Evolutionary conservation across 192 early-diverging fungal genomes (phyloP), one percentile per base, ranked within the genome.

Genomic region (Pilobolus umbonatus): DNA sequence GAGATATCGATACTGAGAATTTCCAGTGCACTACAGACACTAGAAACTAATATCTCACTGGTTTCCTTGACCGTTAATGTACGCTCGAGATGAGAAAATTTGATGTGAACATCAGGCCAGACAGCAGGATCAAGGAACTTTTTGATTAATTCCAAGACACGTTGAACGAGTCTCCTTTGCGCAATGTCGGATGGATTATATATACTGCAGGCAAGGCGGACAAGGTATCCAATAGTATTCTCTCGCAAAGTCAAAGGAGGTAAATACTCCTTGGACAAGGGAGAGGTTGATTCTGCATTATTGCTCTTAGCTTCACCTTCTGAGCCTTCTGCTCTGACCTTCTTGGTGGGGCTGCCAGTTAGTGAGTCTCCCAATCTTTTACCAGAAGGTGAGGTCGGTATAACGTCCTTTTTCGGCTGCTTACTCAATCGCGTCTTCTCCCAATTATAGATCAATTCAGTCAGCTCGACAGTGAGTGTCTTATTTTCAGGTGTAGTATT

Each of bases 401-500:
- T 55, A 25, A 55, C 62, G 34, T 59, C 43, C 3, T 25, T 29
- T 31, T 34, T 26, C 5, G 42, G n/a, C 22, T 69, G 24, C 38
- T 46, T 55, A 46, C 62, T n/a, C 36, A 87, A 75, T 11, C 81
- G 75, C 61, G 79, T 81, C 19, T 74, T 78, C 57, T 99, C 92
- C 97, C 97, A 99, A 45, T 79, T 84, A 22, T 95, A 71, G 44
- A 98, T 86, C 48, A 99, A 74, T 17, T 96, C 91, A 24, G 88
- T 85, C 25, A 99, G 76, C 62, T 98, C 96, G 36, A 96, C 80
- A 5, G 94, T 90, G 40, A 99, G 63, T 0, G 84, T 65, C 31
- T 88, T 80, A 4, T 89, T 92, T 65, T 99, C 97, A 3, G 86
- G 74, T 2, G 89, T 91, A 1, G 93, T 83, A 62, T 80, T 96